phyloP scores from a whole-genome alignment of 306 rosid species.

The Casuarina equisetifolia region DNA sequence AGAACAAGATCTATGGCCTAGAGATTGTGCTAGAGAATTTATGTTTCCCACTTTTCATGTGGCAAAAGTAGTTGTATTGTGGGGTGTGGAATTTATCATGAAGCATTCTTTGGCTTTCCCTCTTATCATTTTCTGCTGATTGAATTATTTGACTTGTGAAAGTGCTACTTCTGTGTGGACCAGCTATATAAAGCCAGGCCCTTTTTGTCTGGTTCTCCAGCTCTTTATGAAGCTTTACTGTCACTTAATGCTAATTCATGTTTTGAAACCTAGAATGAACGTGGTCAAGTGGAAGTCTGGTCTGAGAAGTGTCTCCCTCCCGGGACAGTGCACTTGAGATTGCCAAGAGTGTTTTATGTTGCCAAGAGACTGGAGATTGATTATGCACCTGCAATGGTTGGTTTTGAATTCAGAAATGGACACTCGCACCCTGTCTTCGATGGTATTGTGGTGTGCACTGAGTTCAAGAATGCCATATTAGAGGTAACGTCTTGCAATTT shows the following conservation, averaged over 20 bases:
- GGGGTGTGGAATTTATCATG: neutral
- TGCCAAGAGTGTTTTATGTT: constrained; percentile 65
- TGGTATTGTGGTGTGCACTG: constrained; percentile 92
- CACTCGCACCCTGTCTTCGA: constrained; percentile 80
- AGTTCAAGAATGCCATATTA: constrained; percentile 71
- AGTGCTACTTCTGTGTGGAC: constrained; percentile 13
- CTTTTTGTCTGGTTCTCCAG: constrained; percentile 18
- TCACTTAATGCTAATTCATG: constrained; percentile 32
- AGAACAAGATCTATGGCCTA: neutral
- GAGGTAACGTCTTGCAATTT: constrained; percentile 53
- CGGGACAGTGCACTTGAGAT: constrained; percentile 81
- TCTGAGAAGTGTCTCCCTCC: constrained; percentile 98
- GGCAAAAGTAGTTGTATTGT: neutral
- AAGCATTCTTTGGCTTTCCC: neutral
- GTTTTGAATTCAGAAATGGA: constrained; percentile 84
- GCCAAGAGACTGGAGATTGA: constrained; percentile 89
- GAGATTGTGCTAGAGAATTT: neutral
- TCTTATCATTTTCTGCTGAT: neutral
- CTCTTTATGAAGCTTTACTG: constrained; percentile 15
- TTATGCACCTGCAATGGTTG: constrained; percentile 96
- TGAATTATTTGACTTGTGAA: neutral
- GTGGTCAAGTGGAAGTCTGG: constrained; percentile 96
- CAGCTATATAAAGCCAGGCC: constrained; percentile 10
- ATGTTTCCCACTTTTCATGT: neutral
- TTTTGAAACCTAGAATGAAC: constrained; percentile 58